These are phyloP conservation scores for Trichophyton benhamiae DNA, from an alignment of 2,329 filamentous ascomycete genomes.

Conservation along the genomic window DNA sequence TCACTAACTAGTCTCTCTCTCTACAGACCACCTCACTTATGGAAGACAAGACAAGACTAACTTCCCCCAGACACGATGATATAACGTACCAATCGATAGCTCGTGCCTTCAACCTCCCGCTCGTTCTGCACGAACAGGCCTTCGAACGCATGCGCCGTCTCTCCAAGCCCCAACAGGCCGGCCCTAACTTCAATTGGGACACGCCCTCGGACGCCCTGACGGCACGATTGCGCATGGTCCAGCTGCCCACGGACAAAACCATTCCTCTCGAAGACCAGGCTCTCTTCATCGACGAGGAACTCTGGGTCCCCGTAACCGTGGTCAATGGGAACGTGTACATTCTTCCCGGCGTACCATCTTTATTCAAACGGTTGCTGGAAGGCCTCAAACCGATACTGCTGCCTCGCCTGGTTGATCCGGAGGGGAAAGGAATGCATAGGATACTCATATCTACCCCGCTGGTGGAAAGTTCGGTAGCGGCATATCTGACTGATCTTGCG, in stretches of 20 bases:
- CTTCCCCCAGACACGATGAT: constrained; percentile 65
- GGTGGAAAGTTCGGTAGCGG: constrained; percentile 73
- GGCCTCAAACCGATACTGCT: constrained; percentile 59
- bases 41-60: neutral
- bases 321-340: constrained; percentile 93
- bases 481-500: constrained; percentile 69
- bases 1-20: too few species aligned
- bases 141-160: constrained; percentile 73
- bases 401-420: constrained; percentile 62
- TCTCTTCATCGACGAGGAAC: constrained; percentile 63
- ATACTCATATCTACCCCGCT: constrained; percentile 78
- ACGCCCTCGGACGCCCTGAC: constrained; percentile 62
- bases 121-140: constrained; percentile 65
- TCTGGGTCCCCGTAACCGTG: constrained; percentile 83
- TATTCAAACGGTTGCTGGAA: constrained; percentile 70
- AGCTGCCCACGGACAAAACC: constrained; percentile 62
- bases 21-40: too few species aligned
- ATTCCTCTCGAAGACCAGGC: constrained; percentile 57
- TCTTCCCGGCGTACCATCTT: constrained; percentile 71
- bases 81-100: constrained; percentile 94
- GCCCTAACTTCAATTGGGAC: constrained; percentile 74
- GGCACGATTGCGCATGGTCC: constrained; percentile 82
- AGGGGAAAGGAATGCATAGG: constrained; percentile 66
- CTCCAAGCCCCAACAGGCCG: constrained; percentile 58
- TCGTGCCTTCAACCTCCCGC: constrained; percentile 66